phyloP scores from a whole-genome alignment of 305 asterid genomes.

The Solanum hybrid region DNA sequence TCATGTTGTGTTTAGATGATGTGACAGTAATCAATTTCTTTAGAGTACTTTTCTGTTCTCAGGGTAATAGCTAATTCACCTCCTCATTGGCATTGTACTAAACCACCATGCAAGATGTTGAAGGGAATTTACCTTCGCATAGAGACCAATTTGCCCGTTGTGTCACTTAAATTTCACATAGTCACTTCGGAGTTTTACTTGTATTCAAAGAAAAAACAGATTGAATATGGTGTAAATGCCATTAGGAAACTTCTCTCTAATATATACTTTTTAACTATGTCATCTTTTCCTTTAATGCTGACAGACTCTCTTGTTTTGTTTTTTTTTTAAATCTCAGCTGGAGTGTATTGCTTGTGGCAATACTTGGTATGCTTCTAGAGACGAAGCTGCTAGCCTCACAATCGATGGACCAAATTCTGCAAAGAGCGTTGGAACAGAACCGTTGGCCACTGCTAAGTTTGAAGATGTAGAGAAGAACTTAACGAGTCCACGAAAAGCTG shows the following conservation, averaged over 20 bases:
- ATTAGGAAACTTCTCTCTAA: neutral
- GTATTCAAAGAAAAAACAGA: neutral
- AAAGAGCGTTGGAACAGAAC: constrained; percentile 40
- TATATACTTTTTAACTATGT: neutral
- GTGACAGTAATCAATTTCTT: neutral
- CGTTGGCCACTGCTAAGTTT: constrained; percentile 60
- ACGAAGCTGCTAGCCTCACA: constrained; percentile 54
- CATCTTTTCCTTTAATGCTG: neutral
- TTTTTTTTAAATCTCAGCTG: constrained; percentile 30
- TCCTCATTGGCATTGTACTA: neutral
- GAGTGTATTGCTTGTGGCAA: constrained; percentile 72
- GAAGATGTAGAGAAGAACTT: constrained; percentile 55
- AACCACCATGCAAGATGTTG: neutral
- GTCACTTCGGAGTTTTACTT: neutral
- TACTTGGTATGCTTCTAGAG: constrained; percentile 73
- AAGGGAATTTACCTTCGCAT: neutral
- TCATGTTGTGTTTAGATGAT: neutral
- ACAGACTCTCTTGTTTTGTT: neutral
- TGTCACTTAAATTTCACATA: neutral
- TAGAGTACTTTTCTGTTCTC: neutral
- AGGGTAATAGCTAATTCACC: neutral
- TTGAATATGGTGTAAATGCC: neutral
- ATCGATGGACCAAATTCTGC: constrained; percentile 47
- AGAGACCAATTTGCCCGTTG: neutral
- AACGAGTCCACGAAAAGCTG: constrained; percentile 42